Evolutionary conservation across 257 asterid genomes (phyloP).

Genomic region (Perilla frutescens): DNA sequence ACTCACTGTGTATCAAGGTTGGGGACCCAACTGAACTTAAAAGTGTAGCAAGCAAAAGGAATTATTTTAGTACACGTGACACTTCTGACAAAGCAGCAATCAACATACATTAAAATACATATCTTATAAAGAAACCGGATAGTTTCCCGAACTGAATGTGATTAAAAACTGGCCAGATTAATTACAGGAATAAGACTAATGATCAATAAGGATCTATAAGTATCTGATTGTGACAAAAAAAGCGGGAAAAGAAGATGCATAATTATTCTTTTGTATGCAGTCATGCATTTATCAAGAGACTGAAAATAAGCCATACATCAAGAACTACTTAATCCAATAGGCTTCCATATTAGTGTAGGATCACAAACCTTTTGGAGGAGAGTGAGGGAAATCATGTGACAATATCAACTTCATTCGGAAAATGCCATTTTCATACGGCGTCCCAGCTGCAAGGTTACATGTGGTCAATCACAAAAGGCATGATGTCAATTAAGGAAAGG

Average conservation of each 20-base stretch:
- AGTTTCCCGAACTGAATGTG: neutral
- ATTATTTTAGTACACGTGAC: neutral
- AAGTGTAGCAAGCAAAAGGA: neutral
- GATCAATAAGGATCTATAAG: neutral
- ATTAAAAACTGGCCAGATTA: neutral
- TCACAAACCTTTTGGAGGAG: conserved; percentile 89
- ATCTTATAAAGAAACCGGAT: neutral
- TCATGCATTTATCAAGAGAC: neutral
- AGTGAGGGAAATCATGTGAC: conserved; percentile 89
- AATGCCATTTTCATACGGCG: conserved; percentile 91
- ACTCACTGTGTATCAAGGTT: neutral
- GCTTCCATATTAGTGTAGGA: conserved; percentile 11
- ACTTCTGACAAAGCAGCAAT: neutral
- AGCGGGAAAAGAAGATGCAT: neutral
- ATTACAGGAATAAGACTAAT: neutral
- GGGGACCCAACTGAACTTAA: neutral
- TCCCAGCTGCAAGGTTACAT: conserved; percentile 78
- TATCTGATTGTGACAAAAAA: neutral
- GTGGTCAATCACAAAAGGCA: conserved; percentile 33
- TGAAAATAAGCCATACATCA: neutral
- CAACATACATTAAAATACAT: neutral
- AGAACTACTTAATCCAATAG: conserved; percentile 21
- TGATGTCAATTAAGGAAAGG: conserved; percentile 7
- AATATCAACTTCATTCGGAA: conserved; percentile 91
- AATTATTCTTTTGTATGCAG: too few species aligned